A percentile compares a stretch with the other conserved stretches of the same genome.
Evolutionary conservation across 345 rosid species (phyloP).

Genomic region (Rhizophora mangle): DNA sequence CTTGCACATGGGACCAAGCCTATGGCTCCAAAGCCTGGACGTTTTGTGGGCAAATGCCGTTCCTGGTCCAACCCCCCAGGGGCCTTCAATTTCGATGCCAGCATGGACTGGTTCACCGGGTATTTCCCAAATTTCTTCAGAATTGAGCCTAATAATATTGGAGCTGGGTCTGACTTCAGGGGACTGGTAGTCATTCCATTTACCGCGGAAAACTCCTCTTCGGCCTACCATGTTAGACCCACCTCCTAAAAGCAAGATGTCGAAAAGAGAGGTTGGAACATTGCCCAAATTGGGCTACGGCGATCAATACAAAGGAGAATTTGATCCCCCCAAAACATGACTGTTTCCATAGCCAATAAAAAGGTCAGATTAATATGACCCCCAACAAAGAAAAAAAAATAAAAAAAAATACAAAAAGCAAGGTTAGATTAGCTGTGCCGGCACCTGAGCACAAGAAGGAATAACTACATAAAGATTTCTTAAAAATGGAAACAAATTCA

Average conservation of each 20-base stretch:
- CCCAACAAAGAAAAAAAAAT: too few species aligned
- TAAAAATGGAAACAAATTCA: too few species aligned
- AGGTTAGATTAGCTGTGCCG: too few species aligned
- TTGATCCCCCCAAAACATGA: background rate
- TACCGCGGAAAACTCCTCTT: background rate
- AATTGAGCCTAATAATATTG: background rate
- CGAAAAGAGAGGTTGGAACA: background rate
- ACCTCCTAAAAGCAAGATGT: background rate
- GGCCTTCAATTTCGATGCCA: background rate
- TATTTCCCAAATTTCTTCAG: background rate
- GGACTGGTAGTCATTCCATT: background rate
- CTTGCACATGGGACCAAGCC: background rate
- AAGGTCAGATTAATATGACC: too few species aligned
- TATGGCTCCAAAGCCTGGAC: background rate
- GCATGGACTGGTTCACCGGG: background rate
- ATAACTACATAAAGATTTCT: too few species aligned
- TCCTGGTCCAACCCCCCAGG: background rate
- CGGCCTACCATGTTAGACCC: background rate
- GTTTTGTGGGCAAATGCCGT: background rate
- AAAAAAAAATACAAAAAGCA: too few species aligned
- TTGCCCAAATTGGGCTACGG: background rate
- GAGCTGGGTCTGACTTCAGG: background rate
- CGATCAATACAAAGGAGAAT: background rate
- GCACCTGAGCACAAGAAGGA: too few species aligned
- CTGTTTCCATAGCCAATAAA: too few species aligned